Conservation (phyloP, 202 grass and related monocot genomes). For the Hordeum pubiflorum region DNA sequence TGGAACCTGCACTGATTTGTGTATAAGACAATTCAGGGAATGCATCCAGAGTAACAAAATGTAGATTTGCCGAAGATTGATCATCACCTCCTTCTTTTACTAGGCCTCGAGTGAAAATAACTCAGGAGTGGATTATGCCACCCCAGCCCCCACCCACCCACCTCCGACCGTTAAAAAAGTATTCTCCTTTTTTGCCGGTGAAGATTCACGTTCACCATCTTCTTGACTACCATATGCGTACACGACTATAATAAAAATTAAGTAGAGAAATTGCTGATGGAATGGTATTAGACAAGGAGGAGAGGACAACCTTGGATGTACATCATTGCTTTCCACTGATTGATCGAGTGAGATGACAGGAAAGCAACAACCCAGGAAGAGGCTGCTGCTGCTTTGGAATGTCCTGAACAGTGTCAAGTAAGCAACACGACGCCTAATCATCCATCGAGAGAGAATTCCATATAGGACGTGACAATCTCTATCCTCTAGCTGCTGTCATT, state of each 20-base stretch:
- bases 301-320: slow-evolving; percentile 22
- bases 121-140: no score
- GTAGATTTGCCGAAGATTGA: not conserved
- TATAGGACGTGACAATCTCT: not conserved
- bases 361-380: slow-evolving; percentile 23
- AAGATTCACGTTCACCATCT: not conserved
- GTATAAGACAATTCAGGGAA: not conserved
- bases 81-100: not conserved
- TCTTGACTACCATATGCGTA: not conserved
- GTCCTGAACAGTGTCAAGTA: slow-evolving; percentile 1
- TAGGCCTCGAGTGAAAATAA: no score
- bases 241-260: not conserved
- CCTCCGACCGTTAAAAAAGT: no score
- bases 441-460: not conserved
- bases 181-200: no score
- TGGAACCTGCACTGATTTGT: not conserved
- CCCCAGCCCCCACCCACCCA: no score
- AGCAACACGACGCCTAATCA: slow-evolving; percentile 6
- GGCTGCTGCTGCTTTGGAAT: slow-evolving; percentile 11
- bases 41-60: not conserved
- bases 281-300: slow-evolving; percentile 20
- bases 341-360: slow-evolving; percentile 11
- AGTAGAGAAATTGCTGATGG: not conserved
- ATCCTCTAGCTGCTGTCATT: slow-evolving; percentile 5
- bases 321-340: slow-evolving; percentile 14